Evolutionary conservation across 179 eudicot genomes (phyloP).

Genomic region (Nepenthes alata): DNA sequence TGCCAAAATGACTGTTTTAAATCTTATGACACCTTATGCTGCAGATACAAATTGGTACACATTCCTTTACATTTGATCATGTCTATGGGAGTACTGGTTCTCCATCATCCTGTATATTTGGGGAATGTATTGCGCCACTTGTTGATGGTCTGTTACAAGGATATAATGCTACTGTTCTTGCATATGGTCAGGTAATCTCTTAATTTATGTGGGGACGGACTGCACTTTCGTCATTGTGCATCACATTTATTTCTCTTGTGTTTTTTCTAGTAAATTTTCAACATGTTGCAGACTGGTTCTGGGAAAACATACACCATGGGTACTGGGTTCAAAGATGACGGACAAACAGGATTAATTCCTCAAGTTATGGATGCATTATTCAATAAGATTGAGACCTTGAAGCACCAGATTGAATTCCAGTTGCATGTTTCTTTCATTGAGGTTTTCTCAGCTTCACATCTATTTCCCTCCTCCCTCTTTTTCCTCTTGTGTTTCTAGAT

Average conservation of each 20-base stretch:
- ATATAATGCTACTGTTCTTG: conserved; percentile 96
- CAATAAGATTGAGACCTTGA: conserved; percentile 64
- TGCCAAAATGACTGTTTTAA: not conserved
- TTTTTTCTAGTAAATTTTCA: conserved; percentile 11
- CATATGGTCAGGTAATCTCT: conserved; percentile 85
- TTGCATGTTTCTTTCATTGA: conserved; percentile 96
- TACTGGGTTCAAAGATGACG: conserved; percentile 74
- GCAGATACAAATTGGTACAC: conserved; percentile 93
- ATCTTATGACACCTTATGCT: conserved; percentile 2
- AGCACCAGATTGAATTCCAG: conserved; percentile 73
- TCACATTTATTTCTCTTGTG: conserved; percentile 1
- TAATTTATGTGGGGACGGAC: not conserved
- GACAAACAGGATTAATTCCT: conserved; percentile 71
- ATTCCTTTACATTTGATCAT: conserved; percentile 95
- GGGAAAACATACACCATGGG: conserved; percentile 99
- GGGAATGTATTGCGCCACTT: conserved; percentile 92
- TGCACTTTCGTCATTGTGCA: not conserved
- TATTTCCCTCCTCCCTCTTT: not conserved
- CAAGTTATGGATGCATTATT: conserved; percentile 78
- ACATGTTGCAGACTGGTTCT: conserved; percentile 79
- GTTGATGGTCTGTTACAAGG: conserved; percentile 99
- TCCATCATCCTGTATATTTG: conserved; percentile 72
- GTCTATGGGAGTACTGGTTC: conserved; percentile 85
- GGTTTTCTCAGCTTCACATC: conserved; percentile 28
- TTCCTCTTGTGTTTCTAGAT: not conserved